These are phyloP conservation scores for Coemansia sp. DNA, from an alignment of 192 early-diverging fungal species.

Conservation along the genomic window DNA sequence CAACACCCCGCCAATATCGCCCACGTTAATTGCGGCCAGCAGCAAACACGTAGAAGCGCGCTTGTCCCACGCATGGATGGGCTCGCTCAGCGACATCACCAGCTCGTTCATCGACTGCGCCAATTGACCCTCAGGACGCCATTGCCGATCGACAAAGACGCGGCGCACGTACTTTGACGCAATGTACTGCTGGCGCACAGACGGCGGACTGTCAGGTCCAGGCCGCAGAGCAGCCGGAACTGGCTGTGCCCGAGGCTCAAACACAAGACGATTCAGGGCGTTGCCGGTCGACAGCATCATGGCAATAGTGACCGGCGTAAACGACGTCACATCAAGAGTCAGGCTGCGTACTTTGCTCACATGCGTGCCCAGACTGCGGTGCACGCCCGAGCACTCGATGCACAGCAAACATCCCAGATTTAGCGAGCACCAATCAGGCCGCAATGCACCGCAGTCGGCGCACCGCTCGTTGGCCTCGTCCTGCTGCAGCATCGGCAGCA, in stretches of 20 bases:
- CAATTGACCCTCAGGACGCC: slow-evolving; percentile 30
- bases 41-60: slow-evolving; percentile 25
- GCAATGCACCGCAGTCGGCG: slow-evolving; percentile 60
- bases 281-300: slow-evolving; percentile 44
- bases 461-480: slow-evolving; percentile 44
- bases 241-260: slow-evolving; percentile 9
- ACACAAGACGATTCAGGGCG: slow-evolving; percentile 25
- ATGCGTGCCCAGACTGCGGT: slow-evolving; percentile 87
- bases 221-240: slow-evolving; percentile 11
- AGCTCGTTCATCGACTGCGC: slow-evolving; percentile 1
- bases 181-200: slow-evolving; percentile 61
- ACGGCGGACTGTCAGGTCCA: slow-evolving; percentile 49
- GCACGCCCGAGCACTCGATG: slow-evolving; percentile 90
- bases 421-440: slow-evolving; percentile 85
- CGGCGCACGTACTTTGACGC: slow-evolving; percentile 70
- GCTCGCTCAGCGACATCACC: neutral
- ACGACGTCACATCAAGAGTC: slow-evolving; percentile 67
- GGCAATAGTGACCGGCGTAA: slow-evolving; percentile 41
- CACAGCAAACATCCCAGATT: slow-evolving; percentile 82
- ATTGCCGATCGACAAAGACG: slow-evolving; percentile 38
- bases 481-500: slow-evolving; percentile 20
- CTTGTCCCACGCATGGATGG: slow-evolving; percentile 4
- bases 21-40: slow-evolving; percentile 37
- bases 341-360: slow-evolving; percentile 86
- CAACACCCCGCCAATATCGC: slow-evolving; percentile 58